Evolutionary conservation across 2,329 filamentous ascomycete genomes (phyloP), one percentile per base, ranked within the genome.

Genomic region (Colletotrichum acutatum): DNA sequence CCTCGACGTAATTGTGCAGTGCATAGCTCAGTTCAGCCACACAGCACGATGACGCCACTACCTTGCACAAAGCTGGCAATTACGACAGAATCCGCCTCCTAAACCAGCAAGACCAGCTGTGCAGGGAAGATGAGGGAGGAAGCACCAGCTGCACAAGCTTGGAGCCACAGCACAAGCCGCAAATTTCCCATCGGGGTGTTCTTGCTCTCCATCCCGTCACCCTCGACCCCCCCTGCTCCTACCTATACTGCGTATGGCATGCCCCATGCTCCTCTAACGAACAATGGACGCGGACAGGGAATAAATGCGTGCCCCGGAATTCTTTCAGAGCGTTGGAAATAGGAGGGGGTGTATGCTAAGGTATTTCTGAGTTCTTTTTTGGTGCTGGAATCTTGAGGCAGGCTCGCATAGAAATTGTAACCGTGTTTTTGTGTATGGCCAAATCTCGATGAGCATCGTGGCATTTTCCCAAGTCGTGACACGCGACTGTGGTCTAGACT

Each of bases 1-100:
- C 26, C 34, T 37, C 59, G 69, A 72, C 69, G 69, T 72, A 72
- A 72, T 72, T 69, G 69, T 69, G 66, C 69, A 49, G 59, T 64
- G 59, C 64, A 54, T 32, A 32, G 37, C 32, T 32, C 53, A 24
- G 65, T 66, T 64, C 59, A 72, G 69, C 69, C 69, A 72, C 69
- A 69, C 69, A 69, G 58, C 16, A 46, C 24, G 24, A 72, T 69
- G 69, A 72, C 66, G 69, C 69, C 69, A 72, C 69, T 64, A 56
- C 53, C 59, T 72, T 60, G 69, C 59, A 68, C 69, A 72, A 49
- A 19, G 49, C 37, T 63, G 42, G 53, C 59, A 46, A 72, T 54
- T 69, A 64, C 66, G 69, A 37, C 62, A 65, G 30, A 34, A 42
- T 26, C 53, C 24, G 53, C 53, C 22, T 16, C 53, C 24, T 14